Evolutionary conservation across 192 early-diverging fungal species (phyloP), one percentile per base, ranked within the genome.

Genomic region (Entomortierella lignicola): DNA sequence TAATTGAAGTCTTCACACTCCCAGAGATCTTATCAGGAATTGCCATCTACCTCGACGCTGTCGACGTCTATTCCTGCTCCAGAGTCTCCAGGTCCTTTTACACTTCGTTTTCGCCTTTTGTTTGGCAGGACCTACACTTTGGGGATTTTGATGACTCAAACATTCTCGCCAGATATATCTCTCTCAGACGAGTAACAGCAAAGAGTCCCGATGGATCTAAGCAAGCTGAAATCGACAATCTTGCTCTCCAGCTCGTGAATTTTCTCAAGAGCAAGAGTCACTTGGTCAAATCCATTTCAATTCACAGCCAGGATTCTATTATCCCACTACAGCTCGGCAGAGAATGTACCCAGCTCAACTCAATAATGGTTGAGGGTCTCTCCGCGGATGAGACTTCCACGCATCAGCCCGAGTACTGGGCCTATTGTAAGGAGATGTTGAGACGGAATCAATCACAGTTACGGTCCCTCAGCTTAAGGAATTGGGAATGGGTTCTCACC

Each of bases 81-180:
- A 4, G 8, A 13, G 69, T 71, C n/a, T 62, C 31, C 60, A 29
- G 20, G 15, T 11, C 39, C 39, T 62, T 34, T 15, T 39, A 62
- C 41, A 34, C 15, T 5, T 51, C 30, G 15, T 71, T 56, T 44
- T 37, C 41, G 5, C 69, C 69, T 26, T 48, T 71, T 20, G 53
- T 71, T 6, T 71, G 69, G 69, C 20, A 62, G 12, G 60, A 71
- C 20, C 31, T 69, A n/a, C 67, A 69, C 17, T 39, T 69, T 10
- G 31, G 48, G 18, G 6, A 30, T 10, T 10, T 37, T 37, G 34
- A 4, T 7, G 10, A 37, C 34, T 7, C 34, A 37, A 37, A 4
- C 10, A 37, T 37, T 4, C 4, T 37, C 10, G 34, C 34, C 4
- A 37, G 34, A 37, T 7, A 37, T 37, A 37, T 37, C 10, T 37